Percentiles rank a stretch among this genome's conserved stretches.
Evolutionary conservation across 2,329 filamentous ascomycete species (phyloP).

Genomic region (Chaetomium globosum): DNA sequence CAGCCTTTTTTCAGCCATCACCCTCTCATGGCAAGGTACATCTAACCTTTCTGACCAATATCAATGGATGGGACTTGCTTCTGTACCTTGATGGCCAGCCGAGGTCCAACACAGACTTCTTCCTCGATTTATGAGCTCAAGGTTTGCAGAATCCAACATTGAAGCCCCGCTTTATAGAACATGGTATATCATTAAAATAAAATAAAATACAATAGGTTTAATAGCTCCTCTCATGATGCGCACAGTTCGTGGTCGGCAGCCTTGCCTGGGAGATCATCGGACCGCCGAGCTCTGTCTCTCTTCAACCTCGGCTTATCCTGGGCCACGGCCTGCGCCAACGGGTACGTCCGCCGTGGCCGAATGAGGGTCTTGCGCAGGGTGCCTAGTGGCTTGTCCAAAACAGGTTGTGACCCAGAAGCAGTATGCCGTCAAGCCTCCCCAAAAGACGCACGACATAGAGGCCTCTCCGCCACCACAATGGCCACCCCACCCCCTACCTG

Average conservation of each 20-base stretch:
- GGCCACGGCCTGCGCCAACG: neutral
- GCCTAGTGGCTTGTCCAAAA: slow-evolving; percentile 24
- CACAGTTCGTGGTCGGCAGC: neutral
- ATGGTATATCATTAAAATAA: neutral
- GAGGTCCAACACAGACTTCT: neutral
- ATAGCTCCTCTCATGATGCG: neutral
- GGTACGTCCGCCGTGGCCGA: neutral
- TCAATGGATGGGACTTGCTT: neutral
- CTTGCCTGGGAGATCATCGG: neutral
- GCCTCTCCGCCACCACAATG: slow-evolving; percentile 15
- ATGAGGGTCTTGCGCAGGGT: neutral
- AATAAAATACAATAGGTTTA: neutral
- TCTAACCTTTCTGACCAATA: neutral
- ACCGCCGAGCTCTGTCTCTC: neutral
- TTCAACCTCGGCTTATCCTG: neutral
- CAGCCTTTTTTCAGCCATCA: neutral
- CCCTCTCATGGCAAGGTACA: neutral
- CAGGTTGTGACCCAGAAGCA: slow-evolving; percentile 16
- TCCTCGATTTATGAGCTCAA: neutral
- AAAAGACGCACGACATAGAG: slow-evolving; percentile 28
- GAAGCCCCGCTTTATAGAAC: neutral
- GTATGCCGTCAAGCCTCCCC: slow-evolving; percentile 5
- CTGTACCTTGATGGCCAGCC: neutral
- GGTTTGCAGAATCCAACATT: neutral
- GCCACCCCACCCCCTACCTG: neutral